phyloP scores from a whole-genome alignment of 192 early-diverging fungal genomes.

The Entomortierella chlamydospora region DNA sequence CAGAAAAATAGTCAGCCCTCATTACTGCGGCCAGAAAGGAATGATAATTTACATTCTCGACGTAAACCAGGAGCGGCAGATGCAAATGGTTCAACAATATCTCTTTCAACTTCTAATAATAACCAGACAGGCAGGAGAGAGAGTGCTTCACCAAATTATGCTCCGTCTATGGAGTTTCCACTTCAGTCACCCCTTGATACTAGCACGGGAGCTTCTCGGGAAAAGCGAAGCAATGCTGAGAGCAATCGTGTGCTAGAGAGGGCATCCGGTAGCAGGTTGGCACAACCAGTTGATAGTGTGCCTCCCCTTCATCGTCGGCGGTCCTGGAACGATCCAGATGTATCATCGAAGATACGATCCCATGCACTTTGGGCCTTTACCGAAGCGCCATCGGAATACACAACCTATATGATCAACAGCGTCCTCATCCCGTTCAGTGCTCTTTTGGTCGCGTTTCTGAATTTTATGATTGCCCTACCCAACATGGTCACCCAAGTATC shows the following conservation, averaged over 20 bases:
- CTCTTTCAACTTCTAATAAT: background rate
- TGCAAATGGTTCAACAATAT: background rate
- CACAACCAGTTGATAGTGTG: background rate
- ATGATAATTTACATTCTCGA: background rate
- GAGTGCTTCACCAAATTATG: conserved; percentile 3
- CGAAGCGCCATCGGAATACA: conserved; percentile 25
- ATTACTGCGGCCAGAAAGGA: conserved; percentile 23
- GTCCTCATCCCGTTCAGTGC: conserved; percentile 30
- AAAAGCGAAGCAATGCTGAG: conserved; percentile 3
- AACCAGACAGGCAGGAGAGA: background rate
- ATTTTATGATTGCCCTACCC: conserved; percentile 25
- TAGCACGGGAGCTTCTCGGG: background rate
- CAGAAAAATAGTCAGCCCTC: background rate
- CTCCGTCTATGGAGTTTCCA: conserved; percentile 8
- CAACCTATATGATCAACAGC: conserved; percentile 25
- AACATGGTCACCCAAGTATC: conserved; percentile 26
- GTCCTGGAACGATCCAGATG: background rate
- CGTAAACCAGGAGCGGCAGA: background rate
- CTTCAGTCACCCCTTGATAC: conserved; percentile 9
- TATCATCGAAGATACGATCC: background rate
- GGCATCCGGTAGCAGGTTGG: background rate
- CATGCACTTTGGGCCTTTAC: conserved; percentile 15
- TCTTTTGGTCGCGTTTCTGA: conserved; percentile 15
- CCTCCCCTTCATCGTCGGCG: background rate
- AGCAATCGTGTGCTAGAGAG: background rate